Evolutionary conservation across 2,329 filamentous ascomycete genomes (phyloP), one percentile per base, ranked within the genome.

Genomic region (Metarhizium robertsii): DNA sequence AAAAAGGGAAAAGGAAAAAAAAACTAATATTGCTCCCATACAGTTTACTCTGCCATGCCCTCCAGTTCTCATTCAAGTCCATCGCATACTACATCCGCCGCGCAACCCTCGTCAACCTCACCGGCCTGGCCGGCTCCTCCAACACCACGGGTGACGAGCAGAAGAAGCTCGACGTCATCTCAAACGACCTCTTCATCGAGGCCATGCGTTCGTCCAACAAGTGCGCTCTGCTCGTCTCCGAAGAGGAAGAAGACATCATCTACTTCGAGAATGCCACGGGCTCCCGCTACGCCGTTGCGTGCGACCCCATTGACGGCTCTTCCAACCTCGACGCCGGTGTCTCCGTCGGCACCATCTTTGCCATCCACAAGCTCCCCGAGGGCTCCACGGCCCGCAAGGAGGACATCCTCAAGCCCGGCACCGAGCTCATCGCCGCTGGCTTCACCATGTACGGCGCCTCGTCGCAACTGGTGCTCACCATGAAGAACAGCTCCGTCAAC

Each of bases 361-460:
- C 84, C 61, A 84, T 99, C 65, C 94, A 94, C 81, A 91, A 92
- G 77, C 84, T 97, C 25, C 82, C 86, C 57, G 90, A 95, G 14
- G 85, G 81, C 61, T 85, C 87, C 14, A 79, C 75, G 57, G 88
- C 88, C 61, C 86, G 81, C 57, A 86, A 88, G 64, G 90, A 95
- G 67, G 92, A 97, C 70, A 82, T 99, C 58, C 81, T 97, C 58
- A 86, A 85, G 72, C 88, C 94, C 1, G 94, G 94, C 55, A 92
- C 88, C 2, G 92, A 96, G 73, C 83, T 97, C 62, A 83, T 97
- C 20, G 92, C 94, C 40, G 86, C 90, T 25, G 94, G 94, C n/a
- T 99, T 99, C 81, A 99, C 94, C 73, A 99, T 99, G 94, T 99
- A 99, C 75, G 94, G 94, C 68, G 94, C 94, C 63, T 96, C 92